Base-by-base conservation (phyloP, 1,284 basidiomycete genomes). In the Pseudozyma sp. region DNA sequence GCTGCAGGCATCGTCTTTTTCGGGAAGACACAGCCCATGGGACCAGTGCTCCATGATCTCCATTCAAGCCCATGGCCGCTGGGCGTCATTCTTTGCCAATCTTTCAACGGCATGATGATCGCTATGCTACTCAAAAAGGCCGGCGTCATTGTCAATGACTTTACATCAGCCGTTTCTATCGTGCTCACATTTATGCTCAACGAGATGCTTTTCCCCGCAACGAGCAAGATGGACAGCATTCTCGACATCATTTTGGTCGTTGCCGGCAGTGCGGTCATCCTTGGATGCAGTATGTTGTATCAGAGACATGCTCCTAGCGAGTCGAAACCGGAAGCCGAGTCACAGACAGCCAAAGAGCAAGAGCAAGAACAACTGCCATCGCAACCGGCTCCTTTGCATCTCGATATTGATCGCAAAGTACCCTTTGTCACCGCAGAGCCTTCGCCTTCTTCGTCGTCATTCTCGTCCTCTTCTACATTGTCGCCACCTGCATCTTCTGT, bases 101-200 rank as follows among this genome's bases (percentile, higher is more conserved):
- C 59, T 8, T 49, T 68, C 34, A 68, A 68, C 54, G 65, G 65
- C 42, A 68, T 68, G 53, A 42, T 68, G 42, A 53, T 68, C 14
- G 65, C 59, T 0, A 16, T 68, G 3, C 36, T 68, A 54, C 50
- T 68, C 38, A 68, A 68, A 50, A 68, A 68, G 13, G 65, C 65
- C 0, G 65, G 65, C 12, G 65, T 68, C 39, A 61, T 68, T 14
- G 34, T 61, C 49, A 68, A 68, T 19, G 65, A 68, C 38, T 47
- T 68, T 14, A 53, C 65, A 6, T 42, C 35, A 2, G 65, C 65
- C 2, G 43, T 61, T 9, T 61, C 65, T 13, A 68, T 68, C 34
- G 45, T 68, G 10, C 44, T 68, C 25, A 68, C 54, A 1, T 68
- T 68, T 50, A 18, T 11, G 3, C 54, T 68, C 19, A 68, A 68